These are phyloP conservation scores for Cystobasidium ongulense DNA, from an alignment of 768 basidiomycete species.

Conservation along the genomic window DNA sequence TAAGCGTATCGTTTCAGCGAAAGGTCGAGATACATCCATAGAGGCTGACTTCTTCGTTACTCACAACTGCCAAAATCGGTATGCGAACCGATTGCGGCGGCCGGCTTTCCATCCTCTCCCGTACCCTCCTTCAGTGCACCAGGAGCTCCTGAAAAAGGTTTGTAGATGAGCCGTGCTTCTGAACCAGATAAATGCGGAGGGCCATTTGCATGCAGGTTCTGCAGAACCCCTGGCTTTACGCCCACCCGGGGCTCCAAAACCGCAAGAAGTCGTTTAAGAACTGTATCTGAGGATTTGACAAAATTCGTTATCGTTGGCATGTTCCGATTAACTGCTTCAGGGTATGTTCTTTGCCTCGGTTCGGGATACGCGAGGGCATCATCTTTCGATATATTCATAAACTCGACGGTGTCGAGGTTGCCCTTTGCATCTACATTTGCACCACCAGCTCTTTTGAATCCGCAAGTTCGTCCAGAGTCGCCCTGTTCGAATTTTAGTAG, in stretches of 20 bases:
- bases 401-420: conserved; percentile 17
- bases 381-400: conserved; percentile 55
- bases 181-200: conserved; percentile 52
- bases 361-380: conserved; percentile 59
- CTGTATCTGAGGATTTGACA: conserved; percentile 54
- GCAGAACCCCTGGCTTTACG: conserved; percentile 52
- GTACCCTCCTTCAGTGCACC: conserved; percentile 32
- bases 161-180: conserved; percentile 55
- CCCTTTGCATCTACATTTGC: conserved; percentile 20
- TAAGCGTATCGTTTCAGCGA: neutral
- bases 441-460: conserved; percentile 50
- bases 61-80: conserved; percentile 53
- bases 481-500: conserved; percentile 59
- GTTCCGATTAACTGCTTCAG: conserved; percentile 50
- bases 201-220: conserved; percentile 48
- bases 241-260: conserved; percentile 57
- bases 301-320: conserved; percentile 57
- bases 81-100: conserved; percentile 56
- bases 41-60: neutral
- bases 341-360: conserved; percentile 55
- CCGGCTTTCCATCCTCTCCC: conserved; percentile 42
- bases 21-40: neutral
- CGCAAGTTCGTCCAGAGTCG: conserved; percentile 54
- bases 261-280: conserved; percentile 52
- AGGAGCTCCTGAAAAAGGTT: conserved; percentile 43